phyloP scores from a whole-genome alignment of 805 yeast species.

The Wickerhamomyces bovis region DNA sequence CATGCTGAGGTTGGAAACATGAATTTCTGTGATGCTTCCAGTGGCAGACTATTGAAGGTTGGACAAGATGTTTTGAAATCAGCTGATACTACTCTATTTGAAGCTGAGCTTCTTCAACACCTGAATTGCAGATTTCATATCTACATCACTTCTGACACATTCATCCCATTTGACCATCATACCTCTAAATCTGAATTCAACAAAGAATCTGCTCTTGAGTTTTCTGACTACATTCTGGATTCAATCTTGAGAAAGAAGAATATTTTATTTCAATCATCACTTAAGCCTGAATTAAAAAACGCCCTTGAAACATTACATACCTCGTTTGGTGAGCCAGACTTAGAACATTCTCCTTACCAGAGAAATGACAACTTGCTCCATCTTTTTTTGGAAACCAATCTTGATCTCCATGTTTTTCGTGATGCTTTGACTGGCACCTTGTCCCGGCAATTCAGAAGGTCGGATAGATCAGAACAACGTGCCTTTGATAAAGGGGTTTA shows the following conservation, averaged over 20 bases:
- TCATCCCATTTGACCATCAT: slow-evolving; percentile 62
- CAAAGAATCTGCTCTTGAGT: slow-evolving; percentile 30
- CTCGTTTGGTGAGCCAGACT: slow-evolving; percentile 61
- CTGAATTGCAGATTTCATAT: slow-evolving; percentile 76
- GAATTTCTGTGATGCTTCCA: slow-evolving; percentile 59
- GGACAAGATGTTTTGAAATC: slow-evolving; percentile 48
- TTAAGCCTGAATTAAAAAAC: slow-evolving; percentile 66
- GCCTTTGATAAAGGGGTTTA: slow-evolving; percentile 54
- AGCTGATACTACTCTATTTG: slow-evolving; percentile 41
- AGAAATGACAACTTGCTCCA: slow-evolving; percentile 42
- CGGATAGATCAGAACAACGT: slow-evolving; percentile 27
- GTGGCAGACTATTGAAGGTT: slow-evolving; percentile 56
- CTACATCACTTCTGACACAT: slow-evolving; percentile 49
- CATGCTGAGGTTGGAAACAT: slow-evolving; percentile 73
- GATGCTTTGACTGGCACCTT: slow-evolving; percentile 48
- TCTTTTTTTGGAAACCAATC: slow-evolving; percentile 39
- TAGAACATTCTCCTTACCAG: slow-evolving; percentile 33
- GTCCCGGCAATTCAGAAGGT: slow-evolving; percentile 25
- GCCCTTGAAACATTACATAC: slow-evolving; percentile 68
- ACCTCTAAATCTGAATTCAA: slow-evolving; percentile 37
- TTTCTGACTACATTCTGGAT: slow-evolving; percentile 46
- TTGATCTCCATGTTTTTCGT: slow-evolving; percentile 40
- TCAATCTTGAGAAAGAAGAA: slow-evolving; percentile 50
- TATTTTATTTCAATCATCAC: slow-evolving; percentile 46
- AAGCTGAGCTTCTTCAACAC: slow-evolving; percentile 69